Conservation (phyloP, 2,329 filamentous ascomycete genomes). For the Fusarium nygamai region DNA sequence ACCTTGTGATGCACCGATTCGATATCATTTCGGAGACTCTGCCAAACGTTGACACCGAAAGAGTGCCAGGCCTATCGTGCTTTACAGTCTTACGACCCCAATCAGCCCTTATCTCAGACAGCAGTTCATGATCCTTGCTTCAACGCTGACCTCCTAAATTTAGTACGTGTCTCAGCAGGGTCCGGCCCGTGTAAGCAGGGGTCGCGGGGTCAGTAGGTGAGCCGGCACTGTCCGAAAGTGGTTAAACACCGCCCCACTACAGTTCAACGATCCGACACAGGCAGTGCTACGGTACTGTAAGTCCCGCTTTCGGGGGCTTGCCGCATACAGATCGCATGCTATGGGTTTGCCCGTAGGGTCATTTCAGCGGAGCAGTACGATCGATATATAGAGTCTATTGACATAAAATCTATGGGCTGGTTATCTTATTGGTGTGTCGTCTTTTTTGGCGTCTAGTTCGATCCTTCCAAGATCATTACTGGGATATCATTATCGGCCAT, state of each 20-base stretch:
- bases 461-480: neutral
- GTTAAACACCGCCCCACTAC: neutral
- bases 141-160: neutral
- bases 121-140: neutral
- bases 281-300: neutral
- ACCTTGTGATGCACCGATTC: neutral
- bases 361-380: accelerated
- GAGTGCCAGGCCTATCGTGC: neutral
- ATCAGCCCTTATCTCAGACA: neutral
- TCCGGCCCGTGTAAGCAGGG: neutral
- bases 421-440: neutral
- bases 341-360: accelerated
- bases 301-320: neutral
- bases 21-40: neutral
- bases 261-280: neutral
- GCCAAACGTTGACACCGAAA: neutral
- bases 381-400: neutral
- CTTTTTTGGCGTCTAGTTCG: neutral
- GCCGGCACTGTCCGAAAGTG: neutral
- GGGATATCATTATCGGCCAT: neutral
- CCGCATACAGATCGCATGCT: neutral
- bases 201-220: neutral
- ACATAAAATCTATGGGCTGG: neutral
- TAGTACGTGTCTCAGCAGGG: neutral
- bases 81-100: neutral